Evolutionary conservation across 1,284 basidiomycete species (phyloP).

Genomic region (Puccinia coronata): DNA sequence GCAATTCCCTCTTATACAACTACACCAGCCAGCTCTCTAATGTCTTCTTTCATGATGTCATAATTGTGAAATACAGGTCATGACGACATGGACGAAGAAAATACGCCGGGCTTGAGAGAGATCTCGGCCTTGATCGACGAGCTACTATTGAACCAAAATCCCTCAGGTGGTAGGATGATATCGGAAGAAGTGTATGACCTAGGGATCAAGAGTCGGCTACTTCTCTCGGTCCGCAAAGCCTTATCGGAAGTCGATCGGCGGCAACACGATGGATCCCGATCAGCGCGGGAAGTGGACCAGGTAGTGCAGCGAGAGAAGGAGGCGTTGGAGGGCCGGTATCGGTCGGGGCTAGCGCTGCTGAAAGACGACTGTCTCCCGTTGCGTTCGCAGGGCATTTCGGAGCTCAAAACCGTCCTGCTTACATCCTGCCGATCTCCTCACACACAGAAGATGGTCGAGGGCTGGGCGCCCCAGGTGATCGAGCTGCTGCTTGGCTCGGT

Average conservation of each 20-base stretch:
- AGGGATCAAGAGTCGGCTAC: constrained; percentile 26
- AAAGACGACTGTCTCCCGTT: constrained; percentile 94
- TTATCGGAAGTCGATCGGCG: constrained; percentile 16
- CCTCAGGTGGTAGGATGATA: neutral
- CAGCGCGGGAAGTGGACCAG: too few species aligned
- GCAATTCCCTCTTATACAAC: too few species aligned
- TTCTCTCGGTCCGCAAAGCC: constrained; percentile 37
- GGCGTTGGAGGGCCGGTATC: constrained; percentile 63
- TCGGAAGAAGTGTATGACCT: constrained; percentile 23
- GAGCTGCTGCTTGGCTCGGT: constrained; percentile 82
- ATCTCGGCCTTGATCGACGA: constrained; percentile 27
- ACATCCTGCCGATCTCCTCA: constrained; percentile 55
- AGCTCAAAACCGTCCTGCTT: constrained; percentile 74
- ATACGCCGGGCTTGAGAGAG: constrained; percentile 11
- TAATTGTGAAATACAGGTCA: constrained; percentile 22
- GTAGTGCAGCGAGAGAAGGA: neutral
- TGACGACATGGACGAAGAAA: constrained; percentile 29
- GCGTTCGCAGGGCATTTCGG: constrained; percentile 82
- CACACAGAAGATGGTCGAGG: constrained; percentile 62
- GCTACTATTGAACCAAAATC: constrained; percentile 10
- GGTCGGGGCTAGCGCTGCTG: constrained; percentile 79
- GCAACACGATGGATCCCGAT: neutral
- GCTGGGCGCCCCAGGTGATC: constrained; percentile 77
- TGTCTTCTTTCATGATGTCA: neutral
- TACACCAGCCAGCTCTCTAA: neutral